Conservation (phyloP, 2,329 filamentous ascomycete genomes). For the Aureobasidium sp. region DNA sequence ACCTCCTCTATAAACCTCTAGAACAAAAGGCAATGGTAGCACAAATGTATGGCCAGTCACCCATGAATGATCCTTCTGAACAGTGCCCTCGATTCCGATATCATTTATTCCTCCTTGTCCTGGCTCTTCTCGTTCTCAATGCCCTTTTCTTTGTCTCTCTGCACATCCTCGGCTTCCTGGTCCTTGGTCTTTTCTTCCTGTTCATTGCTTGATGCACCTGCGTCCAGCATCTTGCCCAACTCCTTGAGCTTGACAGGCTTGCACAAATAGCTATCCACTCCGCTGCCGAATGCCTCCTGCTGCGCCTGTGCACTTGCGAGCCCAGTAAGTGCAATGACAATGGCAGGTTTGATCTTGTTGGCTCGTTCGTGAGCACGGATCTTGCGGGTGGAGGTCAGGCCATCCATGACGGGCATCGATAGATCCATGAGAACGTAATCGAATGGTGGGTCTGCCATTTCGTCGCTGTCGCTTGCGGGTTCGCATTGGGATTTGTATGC, state of each 20-base stretch:
- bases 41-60: neutral
- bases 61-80: neutral
- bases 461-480: neutral
- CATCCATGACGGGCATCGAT: slow-evolving; percentile 15
- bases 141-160: neutral
- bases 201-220: neutral
- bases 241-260: slow-evolving; percentile 23
- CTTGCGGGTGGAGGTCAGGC: slow-evolving; percentile 9
- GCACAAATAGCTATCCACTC: slow-evolving; percentile 26
- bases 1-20: no score
- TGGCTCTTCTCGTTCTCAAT: neutral
- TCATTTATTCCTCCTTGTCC: no score
- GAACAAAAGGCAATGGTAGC: neutral
- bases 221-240: slow-evolving; percentile 8
- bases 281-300: slow-evolving; percentile 23
- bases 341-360: slow-evolving; percentile 15
- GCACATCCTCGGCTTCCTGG: neutral
- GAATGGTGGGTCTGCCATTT: neutral
- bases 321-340: slow-evolving; percentile 25
- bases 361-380: slow-evolving; percentile 17
- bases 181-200: neutral
- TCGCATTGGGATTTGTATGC: slow-evolving; percentile 23
- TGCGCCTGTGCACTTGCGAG: slow-evolving; percentile 24
- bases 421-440: slow-evolving; percentile 43
- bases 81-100: neutral